These are phyloP conservation scores for Cystobasidium sp. DNA, from an alignment of 1,284 basidiomycete species.

Conservation along the genomic window DNA sequence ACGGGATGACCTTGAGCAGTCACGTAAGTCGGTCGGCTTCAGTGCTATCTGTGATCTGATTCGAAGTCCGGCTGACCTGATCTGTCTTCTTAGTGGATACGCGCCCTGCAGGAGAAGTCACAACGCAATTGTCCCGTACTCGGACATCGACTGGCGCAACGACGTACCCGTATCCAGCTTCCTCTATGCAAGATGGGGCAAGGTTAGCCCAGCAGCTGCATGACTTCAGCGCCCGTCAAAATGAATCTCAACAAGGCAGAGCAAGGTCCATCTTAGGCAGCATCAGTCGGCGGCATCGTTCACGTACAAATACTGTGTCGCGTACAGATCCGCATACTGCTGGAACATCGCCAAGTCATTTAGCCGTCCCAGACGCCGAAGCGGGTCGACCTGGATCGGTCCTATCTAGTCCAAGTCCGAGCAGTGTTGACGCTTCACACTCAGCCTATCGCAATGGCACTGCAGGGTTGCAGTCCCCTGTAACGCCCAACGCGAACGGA, in stretches of 20 bases:
- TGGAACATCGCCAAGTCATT: neutral
- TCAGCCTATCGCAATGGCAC: neutral
- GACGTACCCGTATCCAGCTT: conserved; percentile 29
- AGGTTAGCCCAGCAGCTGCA: conserved; percentile 9
- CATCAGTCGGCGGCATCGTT: conserved; percentile 38
- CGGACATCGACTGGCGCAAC: conserved; percentile 8
- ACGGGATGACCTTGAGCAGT: conserved; percentile 30
- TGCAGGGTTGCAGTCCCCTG: neutral
- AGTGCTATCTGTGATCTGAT: neutral
- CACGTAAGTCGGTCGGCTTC: neutral
- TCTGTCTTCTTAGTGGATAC: conserved; percentile 1
- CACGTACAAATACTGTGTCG: conserved; percentile 10
- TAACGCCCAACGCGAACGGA: neutral
- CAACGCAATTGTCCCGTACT: neutral
- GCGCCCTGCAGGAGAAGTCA: conserved; percentile 3
- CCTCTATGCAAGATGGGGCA: conserved; percentile 7
- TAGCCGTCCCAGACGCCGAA: conserved; percentile 5
- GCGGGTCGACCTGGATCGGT: conserved; percentile 16
- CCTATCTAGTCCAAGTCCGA: conserved; percentile 1
- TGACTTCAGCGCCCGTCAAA: conserved; percentile 11
- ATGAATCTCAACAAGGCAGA: conserved; percentile 16
- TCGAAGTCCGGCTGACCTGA: neutral
- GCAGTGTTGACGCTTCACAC: neutral
- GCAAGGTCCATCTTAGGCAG: conserved; percentile 34
- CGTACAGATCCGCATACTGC: neutral